These are phyloP conservation scores for Cadophora luteo-olivacea DNA, from an alignment of 2,329 filamentous ascomycete species.

Conservation along the genomic window DNA sequence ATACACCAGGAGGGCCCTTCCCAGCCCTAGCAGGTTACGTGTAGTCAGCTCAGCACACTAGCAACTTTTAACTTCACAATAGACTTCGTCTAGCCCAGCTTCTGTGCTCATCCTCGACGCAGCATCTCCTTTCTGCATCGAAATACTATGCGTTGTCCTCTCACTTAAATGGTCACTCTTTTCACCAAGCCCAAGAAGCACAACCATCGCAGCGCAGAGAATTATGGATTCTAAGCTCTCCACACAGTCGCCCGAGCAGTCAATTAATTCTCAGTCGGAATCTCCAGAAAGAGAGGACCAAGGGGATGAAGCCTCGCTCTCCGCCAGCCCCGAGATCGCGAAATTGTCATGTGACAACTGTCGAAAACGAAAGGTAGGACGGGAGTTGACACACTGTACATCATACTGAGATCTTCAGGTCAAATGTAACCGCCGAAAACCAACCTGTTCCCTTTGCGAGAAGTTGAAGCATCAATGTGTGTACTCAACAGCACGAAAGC, in stretches of 20 bases:
- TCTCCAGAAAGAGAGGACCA: slow-evolving; percentile 1
- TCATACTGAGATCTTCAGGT: neutral
- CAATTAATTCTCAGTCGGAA: neutral
- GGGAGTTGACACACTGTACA: neutral
- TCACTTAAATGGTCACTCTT: no score
- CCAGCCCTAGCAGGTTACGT: neutral
- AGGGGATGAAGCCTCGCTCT: neutral
- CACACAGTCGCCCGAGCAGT: neutral
- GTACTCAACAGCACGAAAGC: slow-evolving; percentile 8
- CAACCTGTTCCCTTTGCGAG: neutral
- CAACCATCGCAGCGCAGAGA: neutral
- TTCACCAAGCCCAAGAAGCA: neutral
- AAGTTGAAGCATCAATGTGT: slow-evolving; percentile 9
- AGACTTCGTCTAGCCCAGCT: neutral
- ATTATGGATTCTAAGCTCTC: neutral
- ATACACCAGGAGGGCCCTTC: neutral
- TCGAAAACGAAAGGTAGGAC: slow-evolving; percentile 11
- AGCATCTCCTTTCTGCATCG: neutral
- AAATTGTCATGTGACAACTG: slow-evolving; percentile 17
- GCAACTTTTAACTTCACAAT: neutral
- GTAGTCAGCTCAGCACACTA: neutral
- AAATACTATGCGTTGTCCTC: neutral
- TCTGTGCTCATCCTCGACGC: no score
- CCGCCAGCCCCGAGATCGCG: neutral
- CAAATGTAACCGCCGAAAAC: slow-evolving; percentile 10